These are phyloP conservation scores for Aureobasidium sp. DNA, from an alignment of 2,329 filamentous ascomycete genomes.

Conservation along the genomic window DNA sequence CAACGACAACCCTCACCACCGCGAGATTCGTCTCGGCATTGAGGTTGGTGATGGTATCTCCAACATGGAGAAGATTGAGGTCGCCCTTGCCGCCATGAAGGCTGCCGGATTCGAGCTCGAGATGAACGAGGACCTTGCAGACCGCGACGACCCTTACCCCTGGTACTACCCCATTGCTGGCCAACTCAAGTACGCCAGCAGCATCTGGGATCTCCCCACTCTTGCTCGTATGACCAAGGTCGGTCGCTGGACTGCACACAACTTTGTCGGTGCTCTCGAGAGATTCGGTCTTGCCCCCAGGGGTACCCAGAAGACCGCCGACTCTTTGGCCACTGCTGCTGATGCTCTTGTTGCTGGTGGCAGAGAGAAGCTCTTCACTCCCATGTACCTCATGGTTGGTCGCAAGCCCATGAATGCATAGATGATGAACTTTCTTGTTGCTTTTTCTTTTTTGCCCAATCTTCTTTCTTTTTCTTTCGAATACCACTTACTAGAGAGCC, in stretches of 20 bases:
- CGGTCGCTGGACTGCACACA: constrained; percentile 68
- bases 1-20: constrained; percentile 77
- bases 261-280: constrained; percentile 69
- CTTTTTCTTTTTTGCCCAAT: not conserved
- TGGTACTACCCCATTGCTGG: constrained; percentile 94
- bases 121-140: constrained; percentile 78
- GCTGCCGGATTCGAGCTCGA: constrained; percentile 78
- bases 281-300: constrained; percentile 63
- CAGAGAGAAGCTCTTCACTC: constrained; percentile 86
- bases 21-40: constrained; percentile 85
- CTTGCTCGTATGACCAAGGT: constrained; percentile 83
- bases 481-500: constrained; percentile 11
- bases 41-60: constrained; percentile 95
- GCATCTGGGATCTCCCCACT: constrained; percentile 70
- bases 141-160: constrained; percentile 63
- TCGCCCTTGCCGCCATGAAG: constrained; percentile 75
- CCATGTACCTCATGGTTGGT: constrained; percentile 95
- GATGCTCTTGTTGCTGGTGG: constrained; percentile 84
- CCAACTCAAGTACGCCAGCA: constrained; percentile 73
- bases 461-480: not conserved
- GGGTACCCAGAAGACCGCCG: constrained; percentile 90
- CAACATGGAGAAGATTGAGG: constrained; percentile 87
- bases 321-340: constrained; percentile 72
- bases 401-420: constrained; percentile 57
- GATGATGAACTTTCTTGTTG: not conserved